Evolutionary conservation across 345 rosid genomes (phyloP), one percentile per base, ranked within the genome.

Genomic region (Rhizophora mangle): DNA sequence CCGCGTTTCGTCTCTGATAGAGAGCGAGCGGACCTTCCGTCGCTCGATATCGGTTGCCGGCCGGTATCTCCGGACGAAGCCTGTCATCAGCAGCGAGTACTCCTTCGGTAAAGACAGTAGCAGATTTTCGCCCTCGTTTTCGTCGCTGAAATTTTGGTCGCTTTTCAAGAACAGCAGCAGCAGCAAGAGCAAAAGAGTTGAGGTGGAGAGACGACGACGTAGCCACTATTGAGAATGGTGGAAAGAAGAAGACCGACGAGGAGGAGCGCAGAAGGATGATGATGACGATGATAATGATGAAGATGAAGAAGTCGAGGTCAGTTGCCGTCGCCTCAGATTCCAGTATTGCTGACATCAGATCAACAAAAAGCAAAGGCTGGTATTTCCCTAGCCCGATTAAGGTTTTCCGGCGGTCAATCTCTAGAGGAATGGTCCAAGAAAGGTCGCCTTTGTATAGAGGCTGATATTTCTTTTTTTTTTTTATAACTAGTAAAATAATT

Each of bases 351-450:
- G 89, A 86, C 63, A 59, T 54, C 47, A 78, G 72, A 70, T 69
- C 68, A 11, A 51, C 82, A 7, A 85, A 84, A 60, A 81, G 88
- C 2, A 74, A 82, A 71, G 78, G 92, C 0, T 94, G 97, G 98
- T 75, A 80, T 64, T 91, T 94, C 54, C 90, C 89, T 16, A 91
- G 96, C 19, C 98, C 98, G 61, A 91, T 87, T 60, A 94, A 91
- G 64, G 95, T 76, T 74, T 89, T 94, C 84, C 70, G 85, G 83
- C 96, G 85, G 43, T 80, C 89, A 0, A 72, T 82, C 22, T 78
- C 92, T 9, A 90, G 80, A 79, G 75, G 74, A 47, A 49, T 79
- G 81, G 80, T 84, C 26, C 87, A 85, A 6, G 85, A 88, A 73
- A 78, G 86, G 29, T 91, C 94, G 64, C 97, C 94, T 39, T 69